These are phyloP conservation scores for Dictyostelium gargantuum DNA, from an alignment of 208 protist genomes.

Conservation along the genomic window DNA sequence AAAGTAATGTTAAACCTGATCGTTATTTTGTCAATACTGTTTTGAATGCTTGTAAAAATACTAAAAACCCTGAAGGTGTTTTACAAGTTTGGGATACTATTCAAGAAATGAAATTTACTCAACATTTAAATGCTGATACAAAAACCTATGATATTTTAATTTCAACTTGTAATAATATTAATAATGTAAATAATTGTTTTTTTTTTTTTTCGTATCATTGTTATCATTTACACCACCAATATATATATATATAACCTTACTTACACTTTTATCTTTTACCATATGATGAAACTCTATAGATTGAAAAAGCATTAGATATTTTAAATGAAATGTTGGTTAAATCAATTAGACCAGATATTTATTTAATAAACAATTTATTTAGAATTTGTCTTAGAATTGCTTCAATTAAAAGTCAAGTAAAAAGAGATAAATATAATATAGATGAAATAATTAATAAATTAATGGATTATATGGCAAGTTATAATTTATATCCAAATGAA, in stretches of 20 bases:
- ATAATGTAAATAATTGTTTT: slow-evolving; percentile 6
- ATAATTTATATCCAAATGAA: neutral
- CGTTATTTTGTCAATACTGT: slow-evolving; percentile 31
- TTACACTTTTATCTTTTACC: too few relatives aligned
- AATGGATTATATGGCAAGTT: slow-evolving; percentile 25
- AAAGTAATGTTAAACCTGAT: neutral
- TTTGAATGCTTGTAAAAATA: neutral
- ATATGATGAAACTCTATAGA: slow-evolving; percentile 11
- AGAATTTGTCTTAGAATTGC: slow-evolving; percentile 2
- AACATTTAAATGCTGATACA: slow-evolving; percentile 4
- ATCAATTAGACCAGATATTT: slow-evolving; percentile 41
- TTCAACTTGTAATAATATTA: slow-evolving; percentile 19
- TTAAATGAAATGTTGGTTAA: slow-evolving; percentile 15
- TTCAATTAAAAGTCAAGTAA: neutral
- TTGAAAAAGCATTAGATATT: slow-evolving; percentile 16
- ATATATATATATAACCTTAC: too few relatives aligned
- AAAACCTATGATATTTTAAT: slow-evolving; percentile 62
- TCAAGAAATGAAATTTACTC: slow-evolving; percentile 28
- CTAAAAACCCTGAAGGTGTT: slow-evolving; percentile 18
- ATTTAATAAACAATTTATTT: slow-evolving; percentile 28
- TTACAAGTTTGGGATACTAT: slow-evolving; percentile 9
- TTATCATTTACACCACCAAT: too few relatives aligned
- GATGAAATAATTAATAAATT: neutral
- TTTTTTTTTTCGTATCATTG: neutral
- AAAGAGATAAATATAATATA: neutral